Evolutionary conservation across 345 rosid species (phyloP).

Genomic region (Aquilaria sinensis): DNA sequence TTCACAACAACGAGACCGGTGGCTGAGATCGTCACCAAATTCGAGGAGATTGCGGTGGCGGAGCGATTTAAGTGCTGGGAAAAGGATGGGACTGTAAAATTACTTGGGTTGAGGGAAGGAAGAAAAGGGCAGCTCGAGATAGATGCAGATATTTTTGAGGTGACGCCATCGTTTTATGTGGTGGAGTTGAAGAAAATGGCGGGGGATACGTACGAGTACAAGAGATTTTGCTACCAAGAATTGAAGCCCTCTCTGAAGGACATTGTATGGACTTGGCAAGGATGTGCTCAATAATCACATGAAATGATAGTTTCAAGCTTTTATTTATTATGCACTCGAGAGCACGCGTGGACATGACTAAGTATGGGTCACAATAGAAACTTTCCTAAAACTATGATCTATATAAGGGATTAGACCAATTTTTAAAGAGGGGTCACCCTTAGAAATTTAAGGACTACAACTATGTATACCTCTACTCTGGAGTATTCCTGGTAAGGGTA

Average conservation of each 20-base stretch:
- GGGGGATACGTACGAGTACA: slow-evolving; percentile 83
- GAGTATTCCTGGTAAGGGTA: too few relatives aligned
- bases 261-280: slow-evolving; percentile 91
- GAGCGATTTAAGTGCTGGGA: slow-evolving; percentile 46
- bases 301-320: too few relatives aligned
- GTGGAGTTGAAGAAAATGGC: slow-evolving; percentile 69
- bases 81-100: slow-evolving; percentile 51
- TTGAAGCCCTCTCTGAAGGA: slow-evolving; percentile 76
- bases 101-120: slow-evolving; percentile 58
- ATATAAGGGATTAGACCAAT: too few relatives aligned
- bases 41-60: slow-evolving; percentile 55
- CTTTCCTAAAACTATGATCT: too few relatives aligned
- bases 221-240: slow-evolving; percentile 48
- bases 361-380: too few relatives aligned
- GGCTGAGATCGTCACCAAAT: slow-evolving; percentile 56
- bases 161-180: slow-evolving; percentile 57
- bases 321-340: too few relatives aligned
- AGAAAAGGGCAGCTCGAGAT: slow-evolving; percentile 78
- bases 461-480: too few relatives aligned
- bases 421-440: too few relatives aligned
- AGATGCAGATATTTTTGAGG: slow-evolving; percentile 73
- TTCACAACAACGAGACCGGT: slow-evolving; percentile 59
- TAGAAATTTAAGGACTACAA: too few relatives aligned
- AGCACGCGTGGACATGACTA: too few relatives aligned
- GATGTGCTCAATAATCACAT: slow-evolving; percentile 16